Conservation (phyloP, 1,284 basidiomycete genomes). For the Moesziomyces antarcticus region DNA sequence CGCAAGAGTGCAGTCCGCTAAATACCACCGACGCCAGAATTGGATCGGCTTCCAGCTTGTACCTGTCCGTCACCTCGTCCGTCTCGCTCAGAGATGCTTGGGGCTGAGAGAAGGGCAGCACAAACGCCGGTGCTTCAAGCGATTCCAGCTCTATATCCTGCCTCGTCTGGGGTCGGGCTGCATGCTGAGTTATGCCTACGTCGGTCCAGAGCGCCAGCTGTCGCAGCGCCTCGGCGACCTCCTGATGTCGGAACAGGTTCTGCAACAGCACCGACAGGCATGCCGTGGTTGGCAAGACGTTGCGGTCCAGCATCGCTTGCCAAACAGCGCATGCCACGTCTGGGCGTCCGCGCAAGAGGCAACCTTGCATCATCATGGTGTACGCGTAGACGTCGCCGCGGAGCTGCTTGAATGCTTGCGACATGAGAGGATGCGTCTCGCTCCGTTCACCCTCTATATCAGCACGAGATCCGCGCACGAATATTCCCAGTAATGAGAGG, state of each 20-base stretch:
- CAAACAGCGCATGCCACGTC: conserved; percentile 17
- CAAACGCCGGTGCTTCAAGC: background rate
- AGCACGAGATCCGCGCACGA: background rate
- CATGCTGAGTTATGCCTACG: conserved; percentile 9
- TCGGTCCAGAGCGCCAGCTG: conserved; percentile 40
- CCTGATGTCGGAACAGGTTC: conserved; percentile 21
- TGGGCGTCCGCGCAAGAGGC: conserved; percentile 7
- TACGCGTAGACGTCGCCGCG: conserved; percentile 20
- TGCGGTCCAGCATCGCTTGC: conserved; percentile 29
- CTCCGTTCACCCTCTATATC: background rate
- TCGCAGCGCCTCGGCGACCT: conserved; percentile 17
- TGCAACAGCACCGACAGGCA: conserved; percentile 25
- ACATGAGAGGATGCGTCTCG: background rate
- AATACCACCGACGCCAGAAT: conserved; percentile 36
- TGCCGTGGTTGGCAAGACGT: conserved; percentile 22
- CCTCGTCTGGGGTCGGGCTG: background rate
- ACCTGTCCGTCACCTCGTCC: background rate
- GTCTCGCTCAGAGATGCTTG: background rate
- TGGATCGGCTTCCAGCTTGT: conserved; percentile 18
- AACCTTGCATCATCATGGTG: conserved; percentile 35
- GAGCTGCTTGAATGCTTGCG: conserved; percentile 3
- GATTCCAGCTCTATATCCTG: conserved; percentile 10
- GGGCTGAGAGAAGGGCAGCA: background rate
- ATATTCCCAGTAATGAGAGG: conserved; percentile 22
- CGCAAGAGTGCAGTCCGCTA: conserved; percentile 24